These are phyloP conservation scores for Sugiyamaella pinicola DNA, from an alignment of 1,139 yeast genomes.

Conservation along the genomic window DNA sequence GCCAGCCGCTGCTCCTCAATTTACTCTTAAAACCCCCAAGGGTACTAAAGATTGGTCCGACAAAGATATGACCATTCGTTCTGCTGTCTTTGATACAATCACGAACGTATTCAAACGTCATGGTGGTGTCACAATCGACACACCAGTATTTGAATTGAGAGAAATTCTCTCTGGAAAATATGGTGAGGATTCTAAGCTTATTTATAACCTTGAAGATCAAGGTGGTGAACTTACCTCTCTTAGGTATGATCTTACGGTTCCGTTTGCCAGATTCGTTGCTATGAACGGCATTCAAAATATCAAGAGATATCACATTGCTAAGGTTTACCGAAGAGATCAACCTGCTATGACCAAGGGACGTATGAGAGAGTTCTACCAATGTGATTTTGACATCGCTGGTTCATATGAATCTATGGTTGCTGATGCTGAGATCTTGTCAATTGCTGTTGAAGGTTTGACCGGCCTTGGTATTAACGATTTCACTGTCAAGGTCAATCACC, in stretches of 20 bases:
- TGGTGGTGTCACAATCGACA: constrained; percentile 97
- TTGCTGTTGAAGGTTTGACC: constrained; percentile 80
- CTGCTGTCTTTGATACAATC: constrained; percentile 75
- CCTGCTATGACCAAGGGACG: constrained; percentile 99
- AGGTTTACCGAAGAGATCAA: constrained; percentile 97
- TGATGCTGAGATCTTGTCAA: constrained; percentile 82
- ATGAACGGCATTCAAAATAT: constrained; percentile 87
- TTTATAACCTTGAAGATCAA: constrained; percentile 94
- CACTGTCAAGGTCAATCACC: constrained; percentile 88
- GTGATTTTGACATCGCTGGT: constrained; percentile 97
- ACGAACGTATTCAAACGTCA: constrained; percentile 83
- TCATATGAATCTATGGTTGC: constrained; percentile 91
- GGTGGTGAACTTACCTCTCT: constrained; percentile 96
- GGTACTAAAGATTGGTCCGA: constrained; percentile 98
- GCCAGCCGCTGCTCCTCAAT: constrained; percentile 42
- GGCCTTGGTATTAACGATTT: constrained; percentile 84
- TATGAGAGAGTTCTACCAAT: constrained; percentile 98
- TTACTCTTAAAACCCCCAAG: constrained; percentile 88
- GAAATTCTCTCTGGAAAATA: constrained; percentile 95
- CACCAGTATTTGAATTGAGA: constrained; percentile 94
- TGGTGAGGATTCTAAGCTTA: constrained; percentile 96
- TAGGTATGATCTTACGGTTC: constrained; percentile 95
- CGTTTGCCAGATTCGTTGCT: constrained; percentile 95
- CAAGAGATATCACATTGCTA: constrained; percentile 95
- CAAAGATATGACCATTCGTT: constrained; percentile 92